Percentiles rank a stretch among this genome's conserved stretches.
Conservation (phyloP, 1,284 basidiomycete genomes). For the Marasmius tenuissimus region DNA sequence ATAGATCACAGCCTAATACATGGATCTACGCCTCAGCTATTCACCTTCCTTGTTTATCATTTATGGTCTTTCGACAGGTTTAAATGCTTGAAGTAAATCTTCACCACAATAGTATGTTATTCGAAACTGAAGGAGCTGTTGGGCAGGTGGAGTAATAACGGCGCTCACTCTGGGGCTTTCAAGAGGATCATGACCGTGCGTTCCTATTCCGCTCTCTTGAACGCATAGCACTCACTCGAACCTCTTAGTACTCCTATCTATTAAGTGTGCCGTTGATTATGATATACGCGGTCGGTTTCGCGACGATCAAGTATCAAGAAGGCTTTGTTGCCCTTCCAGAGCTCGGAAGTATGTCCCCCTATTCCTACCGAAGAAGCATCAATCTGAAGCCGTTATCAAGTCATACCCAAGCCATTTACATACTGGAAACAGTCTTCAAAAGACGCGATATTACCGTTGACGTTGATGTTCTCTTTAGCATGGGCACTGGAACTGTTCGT, state of each 20-base stretch:
- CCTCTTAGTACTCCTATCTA: slow-evolving; percentile 67
- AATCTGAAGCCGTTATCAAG: slow-evolving; percentile 33
- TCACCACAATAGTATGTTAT: not conserved
- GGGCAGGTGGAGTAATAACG: slow-evolving; percentile 61
- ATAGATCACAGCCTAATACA: not conserved
- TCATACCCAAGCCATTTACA: slow-evolving; percentile 61
- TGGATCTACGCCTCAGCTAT: slow-evolving; percentile 41
- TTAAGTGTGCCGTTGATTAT: slow-evolving; percentile 60
- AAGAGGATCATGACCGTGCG: slow-evolving; percentile 79
- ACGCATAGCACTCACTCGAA: not conserved
- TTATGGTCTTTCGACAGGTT: slow-evolving; percentile 79
- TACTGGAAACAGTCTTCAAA: slow-evolving; percentile 51
- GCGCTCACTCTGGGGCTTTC: slow-evolving; percentile 66
- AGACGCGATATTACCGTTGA: slow-evolving; percentile 59
- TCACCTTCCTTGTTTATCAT: slow-evolving; percentile 64
- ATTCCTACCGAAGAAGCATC: slow-evolving; percentile 1
- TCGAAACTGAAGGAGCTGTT: not conserved
- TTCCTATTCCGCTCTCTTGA: slow-evolving; percentile 5
- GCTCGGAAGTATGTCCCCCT: slow-evolving; percentile 50
- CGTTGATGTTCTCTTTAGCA: slow-evolving; percentile 57
- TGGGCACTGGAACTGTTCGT: slow-evolving; percentile 76
- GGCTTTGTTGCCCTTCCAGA: slow-evolving; percentile 51
- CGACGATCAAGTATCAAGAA: slow-evolving; percentile 68
- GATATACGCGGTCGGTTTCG: slow-evolving; percentile 60
- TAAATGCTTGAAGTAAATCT: slow-evolving; percentile 61